Evolutionary conservation across 768 basidiomycete species (phyloP).

Genomic region (Trametes coccinea): DNA sequence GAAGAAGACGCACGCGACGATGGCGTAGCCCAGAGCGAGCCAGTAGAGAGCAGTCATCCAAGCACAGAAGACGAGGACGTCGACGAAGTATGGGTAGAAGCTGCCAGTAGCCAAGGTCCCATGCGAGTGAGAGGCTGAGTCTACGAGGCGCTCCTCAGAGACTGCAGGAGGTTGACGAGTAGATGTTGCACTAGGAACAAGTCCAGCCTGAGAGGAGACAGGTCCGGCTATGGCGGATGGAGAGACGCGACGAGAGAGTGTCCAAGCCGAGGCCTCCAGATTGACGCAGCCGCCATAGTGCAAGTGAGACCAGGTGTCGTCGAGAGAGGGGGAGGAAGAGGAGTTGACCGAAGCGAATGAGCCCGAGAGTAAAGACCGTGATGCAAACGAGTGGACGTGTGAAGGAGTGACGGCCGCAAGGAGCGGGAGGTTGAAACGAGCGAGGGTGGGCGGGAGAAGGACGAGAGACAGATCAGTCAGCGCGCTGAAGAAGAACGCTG

Average conservation of each 20-base stretch:
- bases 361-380: neutral
- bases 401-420: neutral
- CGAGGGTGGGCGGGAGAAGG: neutral
- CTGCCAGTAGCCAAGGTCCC: neutral
- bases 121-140: neutral
- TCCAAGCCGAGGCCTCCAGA: neutral
- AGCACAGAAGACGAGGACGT: neutral
- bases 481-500: neutral
- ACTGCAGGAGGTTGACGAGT: neutral
- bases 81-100: neutral
- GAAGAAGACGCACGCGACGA: neutral
- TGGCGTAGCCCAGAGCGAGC: neutral
- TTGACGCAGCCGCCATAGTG: neutral
- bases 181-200: neutral
- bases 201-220: neutral
- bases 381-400: neutral
- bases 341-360: neutral
- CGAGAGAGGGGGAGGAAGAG: neutral
- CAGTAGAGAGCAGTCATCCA: neutral
- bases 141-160: neutral
- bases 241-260: neutral
- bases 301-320: neutral
- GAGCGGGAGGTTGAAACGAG: slow-evolving; percentile 1
- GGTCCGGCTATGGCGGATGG: neutral
- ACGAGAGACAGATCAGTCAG: neutral